Evolutionary conservation across 192 early-diverging fungal genomes (phyloP).

Genomic region (Physocladia obscura): DNA sequence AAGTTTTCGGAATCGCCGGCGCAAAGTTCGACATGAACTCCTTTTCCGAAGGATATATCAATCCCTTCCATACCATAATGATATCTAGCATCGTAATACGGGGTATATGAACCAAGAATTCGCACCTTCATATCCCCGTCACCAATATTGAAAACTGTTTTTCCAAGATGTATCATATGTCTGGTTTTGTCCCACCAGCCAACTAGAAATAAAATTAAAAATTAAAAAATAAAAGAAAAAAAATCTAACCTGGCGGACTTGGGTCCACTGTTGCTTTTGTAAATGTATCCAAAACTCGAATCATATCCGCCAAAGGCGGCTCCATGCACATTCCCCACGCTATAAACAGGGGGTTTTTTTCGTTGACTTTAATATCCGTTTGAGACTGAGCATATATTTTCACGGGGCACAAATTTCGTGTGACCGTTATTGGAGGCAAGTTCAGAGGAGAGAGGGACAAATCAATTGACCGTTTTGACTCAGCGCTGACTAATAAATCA

Average conservation of each 20-base stretch:
- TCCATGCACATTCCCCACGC: constrained; percentile 36
- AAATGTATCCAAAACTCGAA: constrained; percentile 49
- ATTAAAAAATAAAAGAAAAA: background rate
- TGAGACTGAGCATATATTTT: constrained; percentile 44
- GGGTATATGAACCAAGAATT: constrained; percentile 44
- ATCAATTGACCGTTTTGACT: constrained; percentile 36
- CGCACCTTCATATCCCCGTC: constrained; percentile 44
- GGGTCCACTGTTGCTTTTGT: constrained; percentile 52
- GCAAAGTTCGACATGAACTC: constrained; percentile 36
- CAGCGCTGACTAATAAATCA: constrained; percentile 31
- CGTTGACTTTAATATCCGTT: constrained; percentile 13
- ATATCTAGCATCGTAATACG: constrained; percentile 45
- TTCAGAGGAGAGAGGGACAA: constrained; percentile 31
- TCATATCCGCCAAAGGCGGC: constrained; percentile 46
- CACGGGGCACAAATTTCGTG: constrained; percentile 44
- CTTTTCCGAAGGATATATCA: constrained; percentile 36
- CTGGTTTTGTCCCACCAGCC: constrained; percentile 63
- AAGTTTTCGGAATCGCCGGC: constrained; percentile 35
- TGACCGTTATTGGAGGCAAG: constrained; percentile 31
- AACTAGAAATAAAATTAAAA: constrained; percentile 18
- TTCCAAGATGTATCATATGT: constrained; percentile 48
- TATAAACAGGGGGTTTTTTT: constrained; percentile 11
- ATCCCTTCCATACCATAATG: constrained; percentile 52
- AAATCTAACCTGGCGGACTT: constrained; percentile 33
- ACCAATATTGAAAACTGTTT: constrained; percentile 38